Base-by-base conservation (phyloP, 345 rosid genomes). In the Euphorbia pulcherrima region DNA sequence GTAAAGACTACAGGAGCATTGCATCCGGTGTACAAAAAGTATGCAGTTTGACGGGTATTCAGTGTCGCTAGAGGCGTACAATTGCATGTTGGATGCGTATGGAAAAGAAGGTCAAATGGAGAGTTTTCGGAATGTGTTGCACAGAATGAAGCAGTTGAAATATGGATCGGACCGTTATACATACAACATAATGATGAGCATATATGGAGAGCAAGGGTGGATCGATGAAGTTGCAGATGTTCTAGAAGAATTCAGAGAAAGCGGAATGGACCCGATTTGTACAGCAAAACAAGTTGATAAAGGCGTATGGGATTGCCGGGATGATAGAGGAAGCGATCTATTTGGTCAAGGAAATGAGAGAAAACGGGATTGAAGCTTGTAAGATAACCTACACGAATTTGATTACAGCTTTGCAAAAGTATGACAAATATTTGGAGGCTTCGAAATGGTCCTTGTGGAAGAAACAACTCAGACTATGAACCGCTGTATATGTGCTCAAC, bases 371-470 rank as follows among this genome's bases (percentile, higher is more conserved):
- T 35, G 79, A 82, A 71, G 96, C 98, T 72, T 90, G 90, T 70
- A 87, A 71, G 79, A 85, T 84, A 70, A 92, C 96, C 29, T 88
- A 83, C 78, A 72, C 74, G 75, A 90, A 86, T 87, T 40, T 92
- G 83, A 81, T 90, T 59, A 69, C 80, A 53, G 96, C 96, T 48
- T 73, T 90, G 74, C 87, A 69, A 48, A 88, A 67, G 79, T 90
- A 92, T 71, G 98, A 88, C 53, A 74, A 88, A 67, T 86, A 83
- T 73, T 83, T 92, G 70, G 97, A 92, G 78, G 97, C 98, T 78
- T 79, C 88, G 16, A 87, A 83, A 76, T 92, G 97, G 97, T 92
- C 97, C 54, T 84, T 92, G 86, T 90, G 98, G 97, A 85, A 87
- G 92, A 92, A 90, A 75, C 98, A 92, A 80, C 75, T 87, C 84